Conservation (phyloP, 208 protist genomes). For the Crithidia expoeki region DNA sequence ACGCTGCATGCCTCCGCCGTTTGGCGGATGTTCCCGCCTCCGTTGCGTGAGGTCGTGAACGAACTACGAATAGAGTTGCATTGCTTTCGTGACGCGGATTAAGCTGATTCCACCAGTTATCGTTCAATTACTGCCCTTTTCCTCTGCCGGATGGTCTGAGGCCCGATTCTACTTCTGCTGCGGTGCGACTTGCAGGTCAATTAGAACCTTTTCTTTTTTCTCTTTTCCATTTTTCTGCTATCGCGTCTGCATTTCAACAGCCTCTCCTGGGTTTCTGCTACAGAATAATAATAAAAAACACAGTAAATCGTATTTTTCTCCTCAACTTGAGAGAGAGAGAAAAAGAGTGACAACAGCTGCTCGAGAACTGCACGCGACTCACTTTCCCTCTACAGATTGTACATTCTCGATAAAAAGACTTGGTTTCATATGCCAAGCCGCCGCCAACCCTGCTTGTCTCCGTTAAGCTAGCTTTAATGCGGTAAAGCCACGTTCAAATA, state of each 20-base stretch:
- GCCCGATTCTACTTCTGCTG: background rate
- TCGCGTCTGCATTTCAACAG: background rate
- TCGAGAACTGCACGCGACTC: no score
- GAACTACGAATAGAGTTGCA: background rate
- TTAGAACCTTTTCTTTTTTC: conserved; percentile 7
- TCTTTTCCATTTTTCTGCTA: conserved; percentile 13
- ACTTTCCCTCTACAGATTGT: no score
- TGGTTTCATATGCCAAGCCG: no score
- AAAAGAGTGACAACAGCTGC: no score
- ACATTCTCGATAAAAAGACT: no score
- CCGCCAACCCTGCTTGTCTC: no score
- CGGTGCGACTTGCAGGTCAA: no score
- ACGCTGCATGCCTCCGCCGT: background rate
- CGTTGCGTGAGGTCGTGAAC: background rate
- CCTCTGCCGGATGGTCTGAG: no score
- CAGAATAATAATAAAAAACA: background rate
- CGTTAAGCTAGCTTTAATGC: no score
- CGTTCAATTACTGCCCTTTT: background rate
- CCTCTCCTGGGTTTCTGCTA: background rate
- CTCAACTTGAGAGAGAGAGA: no score
- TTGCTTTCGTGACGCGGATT: background rate
- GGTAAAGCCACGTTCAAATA: no score
- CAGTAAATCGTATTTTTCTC: background rate
- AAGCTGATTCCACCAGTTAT: background rate
- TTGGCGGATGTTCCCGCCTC: background rate